phyloP scores from a whole-genome alignment of 345 rosid genomes.

The Hypericum perforatum region DNA sequence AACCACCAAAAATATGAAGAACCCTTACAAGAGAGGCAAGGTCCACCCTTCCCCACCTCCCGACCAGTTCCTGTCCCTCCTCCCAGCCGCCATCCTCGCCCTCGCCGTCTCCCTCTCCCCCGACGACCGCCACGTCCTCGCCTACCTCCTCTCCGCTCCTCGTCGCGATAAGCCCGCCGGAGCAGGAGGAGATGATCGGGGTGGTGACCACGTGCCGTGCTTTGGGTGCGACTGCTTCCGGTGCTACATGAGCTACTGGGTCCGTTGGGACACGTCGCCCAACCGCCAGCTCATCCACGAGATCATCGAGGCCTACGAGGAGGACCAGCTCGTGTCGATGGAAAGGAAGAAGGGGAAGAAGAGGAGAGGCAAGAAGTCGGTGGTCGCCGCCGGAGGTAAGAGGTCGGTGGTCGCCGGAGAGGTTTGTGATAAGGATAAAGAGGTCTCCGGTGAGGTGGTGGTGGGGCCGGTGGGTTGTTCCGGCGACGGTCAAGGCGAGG shows the following conservation, averaged over 20 bases:
- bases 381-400: background rate
- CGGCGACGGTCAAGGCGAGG: background rate
- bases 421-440: no score
- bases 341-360: conserved; percentile 7
- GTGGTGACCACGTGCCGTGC: conserved; percentile 14
- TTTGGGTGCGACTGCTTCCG: conserved; percentile 34
- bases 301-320: conserved; percentile 35
- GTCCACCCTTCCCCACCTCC: conserved; percentile 26
- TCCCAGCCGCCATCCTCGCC: conserved; percentile 29
- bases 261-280: conserved; percentile 32
- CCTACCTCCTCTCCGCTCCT: conserved; percentile 31
- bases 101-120: conserved; percentile 28
- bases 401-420: background rate
- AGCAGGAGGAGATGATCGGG: background rate
- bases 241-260: conserved; percentile 39
- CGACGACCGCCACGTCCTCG: conserved; percentile 32
- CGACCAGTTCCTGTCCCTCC: conserved; percentile 18
- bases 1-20: conserved; percentile 14
- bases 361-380: conserved; percentile 4
- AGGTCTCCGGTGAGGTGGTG: no score
- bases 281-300: conserved; percentile 34
- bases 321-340: conserved; percentile 8
- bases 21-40: conserved; percentile 21
- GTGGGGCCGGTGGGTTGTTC: no score
- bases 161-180: background rate